Base-by-base conservation (phyloP, 768 basidiomycete genomes). In the Amanita thiersii region DNA sequence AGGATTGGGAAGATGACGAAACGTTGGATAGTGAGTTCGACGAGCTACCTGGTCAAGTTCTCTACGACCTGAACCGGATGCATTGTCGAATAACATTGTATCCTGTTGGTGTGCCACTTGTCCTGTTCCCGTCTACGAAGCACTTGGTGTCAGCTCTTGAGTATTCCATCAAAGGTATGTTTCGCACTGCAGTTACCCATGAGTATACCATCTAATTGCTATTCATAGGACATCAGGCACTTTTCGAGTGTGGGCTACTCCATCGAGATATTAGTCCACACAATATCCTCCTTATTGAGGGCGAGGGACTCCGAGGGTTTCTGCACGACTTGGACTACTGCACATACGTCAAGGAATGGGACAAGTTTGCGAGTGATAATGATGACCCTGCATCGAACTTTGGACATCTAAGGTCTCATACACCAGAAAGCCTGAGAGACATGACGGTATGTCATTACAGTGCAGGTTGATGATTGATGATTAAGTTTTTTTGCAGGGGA, bases 251-350 rank as follows among this genome's bases (percentile, higher is more conserved):
- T 20, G 40, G 40, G 6, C 12, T 41, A 11, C 29, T 31, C 12
- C 40, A 41, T 31, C 18, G 40, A 17, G 40, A 34, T 23, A 34
- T 42, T 15, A 34, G 40, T 35, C 18, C 40, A 10, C 23, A 23
- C 32, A 42, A 42, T 24, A 34, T 42, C 17, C 25, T 42, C 11
- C 5, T 42, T 3, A 3, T 19, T 11, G 9, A 15, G 4, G 19
- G 34, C n/a, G 12, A 24, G 18, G 30, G 26, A n/a, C 4, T 8
- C 14, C 7, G 21, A 35, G 40, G 40, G 5, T 34, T 42, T 17
- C 10, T 42, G 28, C 40, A 42, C 21, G 40, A 42, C 23, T n/a
- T 34, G 18, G 40, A 42, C 34, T 34, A 40, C 17, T 21, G 36
- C 36, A 37, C 17, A 19, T 20, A 37, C 9, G 10, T 37, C 2